Base-by-base conservation (phyloP, 371 early-diverging fungal genomes). In the Mucor racemosus region DNA sequence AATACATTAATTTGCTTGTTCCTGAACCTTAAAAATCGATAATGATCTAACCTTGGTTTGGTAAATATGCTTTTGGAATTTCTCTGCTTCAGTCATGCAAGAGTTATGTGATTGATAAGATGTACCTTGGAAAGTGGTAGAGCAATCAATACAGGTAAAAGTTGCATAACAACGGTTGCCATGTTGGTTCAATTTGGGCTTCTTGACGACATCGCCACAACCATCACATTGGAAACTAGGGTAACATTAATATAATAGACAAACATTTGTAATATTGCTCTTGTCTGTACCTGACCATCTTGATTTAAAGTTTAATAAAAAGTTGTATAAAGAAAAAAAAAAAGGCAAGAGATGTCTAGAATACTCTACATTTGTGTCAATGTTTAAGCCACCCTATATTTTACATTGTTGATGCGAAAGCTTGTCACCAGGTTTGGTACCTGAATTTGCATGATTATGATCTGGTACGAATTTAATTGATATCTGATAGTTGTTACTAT, bases 121-220 rank as follows among this genome's bases (percentile, higher is more conserved):
- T 7, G 71, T 81, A 36, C 94, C 94, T 39, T 87, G 80, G 77
- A 97, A 97, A 42, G 93, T 92, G n/a, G 80, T 86, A 5, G 87
- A 86, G 76, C 98, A 97, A 76, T 97, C 97, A 61, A 96, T 89
- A 80, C 96, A 96, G 21, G 93, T 88, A 76, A 91, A 96, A 48
- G 89, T 85, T 26, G 96, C 92, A 58, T 82, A 86, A 80, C 98
- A 97, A n/a, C 94, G 89, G 70, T 80, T 72, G 44, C 78, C 77
- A 75, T 96, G 98, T 65, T 82, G 85, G 65, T 93, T 94, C 19
- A 95, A 85, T 76, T 96, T 96, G 58, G 94, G 89, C 82, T 96
- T 96, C 79, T 95, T 97, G 15, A 96, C 80, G 44, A 94, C 91
- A 73, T 95, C 94, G 66, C 94, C 93, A 79, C 97, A 97, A 54